Conservation (phyloP, 768 basidiomycete genomes). For the Tricholomella constricta region DNA sequence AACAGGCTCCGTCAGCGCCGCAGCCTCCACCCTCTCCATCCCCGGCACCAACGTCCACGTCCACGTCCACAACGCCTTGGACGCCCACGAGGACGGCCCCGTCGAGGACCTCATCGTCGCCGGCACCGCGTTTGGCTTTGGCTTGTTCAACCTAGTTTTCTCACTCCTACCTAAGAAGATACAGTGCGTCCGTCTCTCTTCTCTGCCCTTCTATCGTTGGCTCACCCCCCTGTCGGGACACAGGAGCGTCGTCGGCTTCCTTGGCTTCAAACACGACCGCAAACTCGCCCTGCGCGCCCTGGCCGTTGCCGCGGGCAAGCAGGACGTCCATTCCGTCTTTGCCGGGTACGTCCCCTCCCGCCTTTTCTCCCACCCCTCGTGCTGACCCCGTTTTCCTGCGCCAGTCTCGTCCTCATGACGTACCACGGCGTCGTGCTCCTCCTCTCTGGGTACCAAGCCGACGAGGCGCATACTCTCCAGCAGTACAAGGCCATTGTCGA, state of each 20-base stretch:
- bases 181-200: conserved; percentile 44
- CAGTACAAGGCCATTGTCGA: conserved; percentile 69
- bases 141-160: conserved; percentile 80
- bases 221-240: neutral
- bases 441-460: conserved; percentile 74
- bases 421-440: conserved; percentile 75
- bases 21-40: conserved; percentile 22
- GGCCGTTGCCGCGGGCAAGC: conserved; percentile 63
- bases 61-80: conserved; percentile 17
- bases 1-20: conserved; percentile 23
- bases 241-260: conserved; percentile 71
- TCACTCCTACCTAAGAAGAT: conserved; percentile 72
- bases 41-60: conserved; percentile 15
- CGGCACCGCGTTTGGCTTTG: conserved; percentile 77
- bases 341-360: conserved; percentile 54
- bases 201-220: neutral
- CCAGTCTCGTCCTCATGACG: conserved; percentile 76
- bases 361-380: neutral
- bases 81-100: too few species aligned
- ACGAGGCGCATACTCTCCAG: conserved; percentile 62
- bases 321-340: conserved; percentile 76
- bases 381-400: too few species aligned
- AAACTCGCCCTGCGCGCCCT: conserved; percentile 68
- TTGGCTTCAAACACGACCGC: conserved; percentile 76
- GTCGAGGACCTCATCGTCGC: conserved; percentile 74